phyloP scores from a whole-genome alignment of 306 rosid genomes.

The Rosa lucieae region DNA sequence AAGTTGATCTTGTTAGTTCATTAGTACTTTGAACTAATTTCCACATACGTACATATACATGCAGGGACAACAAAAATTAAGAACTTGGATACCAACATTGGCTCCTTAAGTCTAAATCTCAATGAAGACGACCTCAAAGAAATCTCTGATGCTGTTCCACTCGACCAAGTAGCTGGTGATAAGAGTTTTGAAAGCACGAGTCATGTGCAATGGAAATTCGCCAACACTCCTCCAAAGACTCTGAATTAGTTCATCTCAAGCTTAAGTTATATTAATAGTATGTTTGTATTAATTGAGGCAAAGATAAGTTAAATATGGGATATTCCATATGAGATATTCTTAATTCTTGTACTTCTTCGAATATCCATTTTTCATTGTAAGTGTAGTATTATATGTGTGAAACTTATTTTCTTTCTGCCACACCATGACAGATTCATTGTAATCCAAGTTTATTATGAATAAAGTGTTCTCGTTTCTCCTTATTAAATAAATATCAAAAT shows the following conservation, averaged over 20 bases:
- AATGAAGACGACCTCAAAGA: conserved; percentile 38
- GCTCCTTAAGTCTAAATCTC: conserved; percentile 44
- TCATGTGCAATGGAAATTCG: conserved; percentile 6
- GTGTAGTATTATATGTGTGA: too few relatives aligned
- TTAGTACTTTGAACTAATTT: neutral
- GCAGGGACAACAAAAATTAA: conserved; percentile 11
- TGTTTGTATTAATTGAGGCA: neutral
- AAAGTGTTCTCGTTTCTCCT: neutral
- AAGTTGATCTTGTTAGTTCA: neutral
- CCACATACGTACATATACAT: neutral
- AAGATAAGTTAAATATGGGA: neutral
- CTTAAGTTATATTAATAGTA: neutral
- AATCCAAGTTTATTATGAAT: neutral
- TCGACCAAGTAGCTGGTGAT: conserved; percentile 48
- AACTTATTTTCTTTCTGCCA: too few relatives aligned
- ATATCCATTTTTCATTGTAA: too few relatives aligned
- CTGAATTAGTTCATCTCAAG: neutral
- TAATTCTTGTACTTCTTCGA: neutral
- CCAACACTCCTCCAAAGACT: conserved; percentile 14
- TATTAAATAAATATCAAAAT: too few relatives aligned
- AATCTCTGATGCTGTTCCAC: conserved; percentile 45
- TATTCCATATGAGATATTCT: neutral
- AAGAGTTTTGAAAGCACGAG: neutral
- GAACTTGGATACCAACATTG: conserved; percentile 46
- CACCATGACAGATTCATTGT: neutral